Base-by-base conservation (phyloP, 2,329 filamentous ascomycete genomes). In the Cladorrhinum sp. region DNA sequence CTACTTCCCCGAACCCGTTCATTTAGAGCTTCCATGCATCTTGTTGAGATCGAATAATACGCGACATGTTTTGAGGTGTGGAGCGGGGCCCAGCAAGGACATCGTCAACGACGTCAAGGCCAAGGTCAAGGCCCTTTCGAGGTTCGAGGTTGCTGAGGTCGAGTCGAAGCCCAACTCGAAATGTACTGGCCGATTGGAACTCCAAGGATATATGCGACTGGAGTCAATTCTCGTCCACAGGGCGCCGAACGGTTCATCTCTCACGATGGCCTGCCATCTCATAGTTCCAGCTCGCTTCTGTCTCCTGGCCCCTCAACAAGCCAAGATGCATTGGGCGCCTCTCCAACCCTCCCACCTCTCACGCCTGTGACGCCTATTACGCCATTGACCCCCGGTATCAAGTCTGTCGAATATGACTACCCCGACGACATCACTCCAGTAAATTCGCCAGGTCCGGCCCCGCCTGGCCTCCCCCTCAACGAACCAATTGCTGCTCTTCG, bases 171-270 rank as follows among this genome's bases (percentile, higher is more conserved):
- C 27, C 6, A 32, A 12, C 6, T 32, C 27, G 27, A 32, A 12
- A 96, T 95, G 91, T 96, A 96, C 83, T 96, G 91, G 91, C 91
- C 91, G 71, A 85, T 92, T 75, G 91, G 90, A 75, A 90, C 90
- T 73, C 90, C 91, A 72, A 87, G 88, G 74, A 87, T 93, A 74
- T 93, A 91, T 79, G 88, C 90, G 72, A 89, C 89, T 69, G 90
- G 82, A 78, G 90, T 81, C 77, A 90, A 24, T 38, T 22, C 85
- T 77, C 84, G 83, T 71, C 81, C 81, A 73, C 75, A 80, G 67
- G 75, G 79, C 58, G 74, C 77, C 59, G 74, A 80, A 66, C 81
- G 78, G 63, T 72, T 81, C 64, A 75, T 85, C 63, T 84, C 82
- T 57, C 81, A 87, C 66, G 84, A 91, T 78, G 87, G 88, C 73